Conservation (phyloP, 2,329 filamentous ascomycete genomes). For the Claviceps pazoutovae region DNA sequence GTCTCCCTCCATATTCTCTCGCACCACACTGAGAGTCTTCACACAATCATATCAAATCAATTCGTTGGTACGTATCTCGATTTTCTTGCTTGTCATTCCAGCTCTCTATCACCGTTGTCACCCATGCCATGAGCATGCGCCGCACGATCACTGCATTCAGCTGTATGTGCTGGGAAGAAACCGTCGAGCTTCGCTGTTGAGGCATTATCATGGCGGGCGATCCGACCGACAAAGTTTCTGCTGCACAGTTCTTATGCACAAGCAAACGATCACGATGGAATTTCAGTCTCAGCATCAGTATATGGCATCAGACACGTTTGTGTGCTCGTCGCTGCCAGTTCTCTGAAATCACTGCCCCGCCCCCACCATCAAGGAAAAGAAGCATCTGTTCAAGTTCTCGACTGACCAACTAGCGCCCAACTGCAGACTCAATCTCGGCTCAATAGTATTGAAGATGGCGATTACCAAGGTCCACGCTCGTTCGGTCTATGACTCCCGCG, state of each 20-base stretch:
- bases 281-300: not conserved
- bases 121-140: not conserved
- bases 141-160: not conserved
- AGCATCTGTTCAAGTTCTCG: not conserved
- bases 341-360: conserved; percentile 3
- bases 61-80: not conserved
- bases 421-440: not conserved
- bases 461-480: conserved; percentile 85
- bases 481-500: conserved; percentile 95
- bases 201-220: not conserved
- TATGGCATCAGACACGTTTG: not conserved
- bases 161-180: not conserved
- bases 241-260: not conserved
- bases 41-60: not conserved
- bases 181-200: not conserved
- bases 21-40: not conserved
- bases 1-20: not conserved
- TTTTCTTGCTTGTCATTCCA: not conserved
- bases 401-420: not conserved
- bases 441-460: conserved; percentile 52
- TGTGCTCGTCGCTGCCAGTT: not conserved
- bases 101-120: not conserved
- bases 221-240: not conserved
- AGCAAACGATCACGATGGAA: not conserved
- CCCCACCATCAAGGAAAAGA: conserved; percentile 2